Conservation (phyloP, 1,284 basidiomycete species). For the Mycena citricolor region DNA sequence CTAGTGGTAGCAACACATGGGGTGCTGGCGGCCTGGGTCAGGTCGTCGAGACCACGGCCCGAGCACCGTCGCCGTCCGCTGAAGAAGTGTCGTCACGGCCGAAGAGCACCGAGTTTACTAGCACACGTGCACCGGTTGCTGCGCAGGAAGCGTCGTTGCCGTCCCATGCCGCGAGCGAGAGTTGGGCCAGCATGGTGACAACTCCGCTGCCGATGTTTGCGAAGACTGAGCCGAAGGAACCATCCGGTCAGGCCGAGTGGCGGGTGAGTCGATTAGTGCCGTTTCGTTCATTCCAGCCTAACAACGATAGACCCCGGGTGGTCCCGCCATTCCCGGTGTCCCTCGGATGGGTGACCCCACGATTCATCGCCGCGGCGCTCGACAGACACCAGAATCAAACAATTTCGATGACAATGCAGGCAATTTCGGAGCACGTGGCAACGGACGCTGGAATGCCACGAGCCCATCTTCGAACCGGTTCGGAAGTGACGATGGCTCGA, state of each 20-base stretch:
- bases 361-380: slow-evolving; percentile 59
- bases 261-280: slow-evolving; percentile 33
- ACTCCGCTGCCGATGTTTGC: slow-evolving; percentile 94
- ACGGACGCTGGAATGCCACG: slow-evolving; percentile 37
- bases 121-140: slow-evolving; percentile 45
- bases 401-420: slow-evolving; percentile 48
- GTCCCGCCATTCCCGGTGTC: slow-evolving; percentile 65
- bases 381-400: slow-evolving; percentile 45
- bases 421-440: slow-evolving; percentile 25
- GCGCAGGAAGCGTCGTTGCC: slow-evolving; percentile 44
- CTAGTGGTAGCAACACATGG: slow-evolving; percentile 44
- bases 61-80: slow-evolving; percentile 33
- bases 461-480: slow-evolving; percentile 69
- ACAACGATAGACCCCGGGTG: slow-evolving; percentile 69
- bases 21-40: slow-evolving; percentile 69
- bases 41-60: slow-evolving; percentile 79
- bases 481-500: slow-evolving; percentile 46
- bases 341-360: slow-evolving; percentile 90
- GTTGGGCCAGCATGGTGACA: slow-evolving; percentile 98
- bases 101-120: slow-evolving; percentile 91
- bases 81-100: slow-evolving; percentile 67
- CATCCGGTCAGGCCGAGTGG: slow-evolving; percentile 17
- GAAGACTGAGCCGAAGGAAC: slow-evolving; percentile 38
- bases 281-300: no score
- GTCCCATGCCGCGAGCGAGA: slow-evolving; percentile 69